Evolutionary conservation across 768 basidiomycete species (phyloP).

Genomic region (Termitomyces titanicus): DNA sequence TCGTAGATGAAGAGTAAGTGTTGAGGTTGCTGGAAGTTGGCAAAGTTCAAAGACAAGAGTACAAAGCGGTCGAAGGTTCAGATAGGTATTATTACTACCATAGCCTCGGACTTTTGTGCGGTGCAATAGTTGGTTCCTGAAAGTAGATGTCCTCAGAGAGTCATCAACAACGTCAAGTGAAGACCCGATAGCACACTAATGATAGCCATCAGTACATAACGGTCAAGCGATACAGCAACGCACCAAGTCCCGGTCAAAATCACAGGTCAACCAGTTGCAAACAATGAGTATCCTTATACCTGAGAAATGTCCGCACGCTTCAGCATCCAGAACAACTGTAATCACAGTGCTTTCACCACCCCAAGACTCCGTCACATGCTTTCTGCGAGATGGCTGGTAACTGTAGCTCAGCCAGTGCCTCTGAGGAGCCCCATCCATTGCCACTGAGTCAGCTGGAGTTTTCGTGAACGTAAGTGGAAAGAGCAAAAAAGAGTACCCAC

Average conservation of each 20-base stretch:
- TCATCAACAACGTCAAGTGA: neutral
- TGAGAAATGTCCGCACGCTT: neutral
- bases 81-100: neutral
- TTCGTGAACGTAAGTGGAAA: neutral
- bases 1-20: neutral
- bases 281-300: neutral
- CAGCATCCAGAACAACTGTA: neutral
- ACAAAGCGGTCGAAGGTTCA: neutral
- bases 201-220: neutral
- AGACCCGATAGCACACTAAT: neutral
- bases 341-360: neutral
- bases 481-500: neutral
- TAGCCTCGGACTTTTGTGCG: neutral
- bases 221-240: neutral
- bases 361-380: neutral
- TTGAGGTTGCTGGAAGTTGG: neutral
- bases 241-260: neutral
- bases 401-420: constrained; percentile 4
- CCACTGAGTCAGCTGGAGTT: neutral
- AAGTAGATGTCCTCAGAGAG: neutral
- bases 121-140: neutral
- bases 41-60: constrained; percentile 3
- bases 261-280: neutral
- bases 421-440: neutral
- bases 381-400: neutral